Percentiles rank a stretch among this genome's conserved stretches.
Conservation (phyloP, 2,329 filamentous ascomycete species). For the Alternaria arborescens region DNA sequence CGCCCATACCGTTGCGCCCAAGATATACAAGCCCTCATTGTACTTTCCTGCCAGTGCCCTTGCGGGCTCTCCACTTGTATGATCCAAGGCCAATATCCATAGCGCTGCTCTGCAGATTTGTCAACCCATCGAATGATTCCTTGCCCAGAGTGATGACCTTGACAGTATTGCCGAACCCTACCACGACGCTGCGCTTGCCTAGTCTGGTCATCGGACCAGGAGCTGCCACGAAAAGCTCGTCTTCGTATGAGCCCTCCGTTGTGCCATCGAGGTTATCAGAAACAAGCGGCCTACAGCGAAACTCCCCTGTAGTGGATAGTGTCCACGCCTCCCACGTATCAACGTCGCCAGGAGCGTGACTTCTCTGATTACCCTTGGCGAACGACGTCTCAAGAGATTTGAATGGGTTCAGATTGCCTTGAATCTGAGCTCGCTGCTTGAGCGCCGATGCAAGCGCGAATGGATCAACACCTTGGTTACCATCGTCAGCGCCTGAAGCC, state of each 20-base stretch:
- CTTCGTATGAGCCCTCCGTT: constrained; percentile 29
- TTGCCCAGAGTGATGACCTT: constrained; percentile 74
- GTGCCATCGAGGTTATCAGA: constrained; percentile 27
- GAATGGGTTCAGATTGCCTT: constrained; percentile 17
- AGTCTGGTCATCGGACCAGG: constrained; percentile 71
- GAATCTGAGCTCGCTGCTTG: constrained; percentile 38
- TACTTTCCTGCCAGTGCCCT: constrained; percentile 23
- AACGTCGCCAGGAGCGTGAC: constrained; percentile 24
- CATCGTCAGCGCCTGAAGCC: constrained; percentile 37
- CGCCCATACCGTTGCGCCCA: not conserved
- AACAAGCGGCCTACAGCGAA: constrained; percentile 52
- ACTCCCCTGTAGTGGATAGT: constrained; percentile 57
- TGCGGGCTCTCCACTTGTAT: constrained; percentile 22
- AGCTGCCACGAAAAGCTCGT: constrained; percentile 70
- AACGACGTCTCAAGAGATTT: constrained; percentile 15
- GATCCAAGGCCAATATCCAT: constrained; percentile 22
- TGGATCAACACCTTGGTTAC: constrained; percentile 21
- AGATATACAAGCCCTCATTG: constrained; percentile 14
- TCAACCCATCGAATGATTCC: constrained; percentile 65
- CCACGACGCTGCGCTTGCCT: constrained; percentile 71
- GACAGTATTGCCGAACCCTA: constrained; percentile 76
- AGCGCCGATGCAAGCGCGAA: constrained; percentile 33
- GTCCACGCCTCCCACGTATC: constrained; percentile 65
- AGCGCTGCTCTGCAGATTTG: constrained; percentile 15
- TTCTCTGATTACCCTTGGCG: constrained; percentile 7